These are phyloP conservation scores for Fallopia convolvulus DNA, from an alignment of 148 eudicot species.

Conservation along the genomic window DNA sequence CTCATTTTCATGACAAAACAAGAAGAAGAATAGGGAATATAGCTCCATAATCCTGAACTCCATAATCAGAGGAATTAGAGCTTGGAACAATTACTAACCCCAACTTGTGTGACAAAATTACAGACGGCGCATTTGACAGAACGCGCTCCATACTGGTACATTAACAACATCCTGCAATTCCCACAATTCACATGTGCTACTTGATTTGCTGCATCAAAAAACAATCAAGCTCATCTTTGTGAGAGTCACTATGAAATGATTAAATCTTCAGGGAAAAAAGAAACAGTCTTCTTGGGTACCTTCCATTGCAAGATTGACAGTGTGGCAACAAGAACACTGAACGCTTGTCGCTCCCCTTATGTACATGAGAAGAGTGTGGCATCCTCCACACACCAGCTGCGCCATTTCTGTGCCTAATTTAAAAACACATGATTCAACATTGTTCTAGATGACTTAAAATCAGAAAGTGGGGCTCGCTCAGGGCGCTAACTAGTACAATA, in stretches of 20 bases:
- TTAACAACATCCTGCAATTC: slow-evolving; percentile 70
- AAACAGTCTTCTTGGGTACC: slow-evolving; percentile 24
- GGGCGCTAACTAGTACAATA: too few species aligned
- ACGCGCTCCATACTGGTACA: slow-evolving; percentile 82
- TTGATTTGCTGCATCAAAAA: slow-evolving; percentile 59
- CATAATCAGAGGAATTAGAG: neutral
- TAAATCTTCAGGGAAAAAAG: neutral
- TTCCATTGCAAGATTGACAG: slow-evolving; percentile 69
- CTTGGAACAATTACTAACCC: slow-evolving; percentile 32
- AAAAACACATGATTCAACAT: neutral
- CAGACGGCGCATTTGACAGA: slow-evolving; percentile 85
- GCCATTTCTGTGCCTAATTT: slow-evolving; percentile 81
- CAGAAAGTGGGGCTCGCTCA: too few species aligned
- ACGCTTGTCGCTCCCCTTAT: slow-evolving; percentile 88
- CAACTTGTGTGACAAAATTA: slow-evolving; percentile 71
- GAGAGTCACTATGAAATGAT: neutral
- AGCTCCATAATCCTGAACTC: neutral
- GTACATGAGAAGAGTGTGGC: slow-evolving; percentile 84
- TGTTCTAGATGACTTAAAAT: neutral
- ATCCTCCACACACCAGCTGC: slow-evolving; percentile 82
- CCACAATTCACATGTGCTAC: slow-evolving; percentile 90
- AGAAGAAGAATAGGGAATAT: neutral
- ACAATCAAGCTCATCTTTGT: neutral
- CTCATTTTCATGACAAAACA: neutral
- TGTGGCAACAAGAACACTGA: slow-evolving; percentile 87